phyloP scores from a whole-genome alignment of 306 rosid genomes.

The Betula pendula region DNA sequence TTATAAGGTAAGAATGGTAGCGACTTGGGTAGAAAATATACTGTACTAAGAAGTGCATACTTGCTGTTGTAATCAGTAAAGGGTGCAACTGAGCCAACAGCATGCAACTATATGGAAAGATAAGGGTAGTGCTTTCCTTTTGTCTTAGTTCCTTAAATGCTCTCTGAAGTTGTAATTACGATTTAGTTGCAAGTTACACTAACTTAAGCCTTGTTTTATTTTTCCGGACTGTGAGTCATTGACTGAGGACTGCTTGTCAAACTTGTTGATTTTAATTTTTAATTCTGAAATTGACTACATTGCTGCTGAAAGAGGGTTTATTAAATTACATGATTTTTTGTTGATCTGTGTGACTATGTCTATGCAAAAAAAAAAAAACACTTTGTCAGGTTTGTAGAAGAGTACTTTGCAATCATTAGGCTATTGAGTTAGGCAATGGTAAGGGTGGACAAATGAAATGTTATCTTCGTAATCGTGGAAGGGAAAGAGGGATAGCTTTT shows the following conservation, averaged over 20 bases:
- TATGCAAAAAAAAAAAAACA: background rate
- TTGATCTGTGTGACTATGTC: background rate
- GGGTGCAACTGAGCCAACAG: background rate
- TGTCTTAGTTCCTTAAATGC: background rate
- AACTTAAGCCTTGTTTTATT: background rate
- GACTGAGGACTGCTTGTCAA: background rate
- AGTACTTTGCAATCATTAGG: background rate
- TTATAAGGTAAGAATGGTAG: background rate
- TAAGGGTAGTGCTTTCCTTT: background rate
- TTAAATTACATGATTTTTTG: background rate
- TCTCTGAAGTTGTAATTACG: background rate
- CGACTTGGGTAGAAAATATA: background rate
- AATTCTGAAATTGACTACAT: background rate
- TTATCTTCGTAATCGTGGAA: background rate
- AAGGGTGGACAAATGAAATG: background rate
- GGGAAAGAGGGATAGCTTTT: background rate
- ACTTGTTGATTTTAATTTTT: background rate
- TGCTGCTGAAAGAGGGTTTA: background rate
- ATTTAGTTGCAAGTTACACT: background rate
- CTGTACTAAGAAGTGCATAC: background rate
- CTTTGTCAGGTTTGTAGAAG: background rate
- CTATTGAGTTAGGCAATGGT: background rate
- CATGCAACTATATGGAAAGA: background rate
- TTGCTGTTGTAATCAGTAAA: background rate
- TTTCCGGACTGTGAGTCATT: background rate